Percentiles rank a stretch among this genome's conserved stretches.
Conservation (phyloP, 139 green algal genomes). For the Raphidocelis subcapitata region DNA sequence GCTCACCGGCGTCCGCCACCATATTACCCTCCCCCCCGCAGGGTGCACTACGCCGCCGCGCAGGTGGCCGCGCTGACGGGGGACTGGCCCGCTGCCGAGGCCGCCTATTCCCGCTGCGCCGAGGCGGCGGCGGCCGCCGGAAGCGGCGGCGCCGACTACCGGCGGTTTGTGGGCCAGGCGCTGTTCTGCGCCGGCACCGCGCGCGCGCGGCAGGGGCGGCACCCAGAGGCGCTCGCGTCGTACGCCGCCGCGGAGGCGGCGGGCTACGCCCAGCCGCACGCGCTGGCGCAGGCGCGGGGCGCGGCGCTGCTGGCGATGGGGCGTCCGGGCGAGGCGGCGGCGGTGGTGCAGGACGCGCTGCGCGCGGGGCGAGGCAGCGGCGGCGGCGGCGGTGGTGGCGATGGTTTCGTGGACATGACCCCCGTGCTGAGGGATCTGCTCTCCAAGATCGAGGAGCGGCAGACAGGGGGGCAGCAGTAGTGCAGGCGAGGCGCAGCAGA, state of each 20-base stretch:
- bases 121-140: not conserved
- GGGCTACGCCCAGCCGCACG: constrained; percentile 28
- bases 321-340: constrained; percentile 24
- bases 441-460: no score
- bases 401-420: no score
- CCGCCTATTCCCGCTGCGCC: constrained; percentile 4
- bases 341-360: constrained; percentile 26
- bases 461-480: no score
- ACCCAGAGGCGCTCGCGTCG: constrained; percentile 12
- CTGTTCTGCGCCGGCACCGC: constrained; percentile 49
- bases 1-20: no score
- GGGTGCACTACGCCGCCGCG: constrained; percentile 49
- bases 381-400: no score
- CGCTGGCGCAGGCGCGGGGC: constrained; percentile 7
- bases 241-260: constrained; percentile 23
- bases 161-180: constrained; percentile 30
- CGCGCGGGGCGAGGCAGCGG: no score
- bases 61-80: constrained; percentile 40
- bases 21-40: not conserved
- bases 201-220: constrained; percentile 36
- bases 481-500: no score
- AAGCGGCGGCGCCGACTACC: not conserved
- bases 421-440: no score
- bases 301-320: constrained; percentile 28
- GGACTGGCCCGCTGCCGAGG: constrained; percentile 16